Conservation (phyloP, 192 early-diverging fungal genomes). For the Backusella macrospora region DNA sequence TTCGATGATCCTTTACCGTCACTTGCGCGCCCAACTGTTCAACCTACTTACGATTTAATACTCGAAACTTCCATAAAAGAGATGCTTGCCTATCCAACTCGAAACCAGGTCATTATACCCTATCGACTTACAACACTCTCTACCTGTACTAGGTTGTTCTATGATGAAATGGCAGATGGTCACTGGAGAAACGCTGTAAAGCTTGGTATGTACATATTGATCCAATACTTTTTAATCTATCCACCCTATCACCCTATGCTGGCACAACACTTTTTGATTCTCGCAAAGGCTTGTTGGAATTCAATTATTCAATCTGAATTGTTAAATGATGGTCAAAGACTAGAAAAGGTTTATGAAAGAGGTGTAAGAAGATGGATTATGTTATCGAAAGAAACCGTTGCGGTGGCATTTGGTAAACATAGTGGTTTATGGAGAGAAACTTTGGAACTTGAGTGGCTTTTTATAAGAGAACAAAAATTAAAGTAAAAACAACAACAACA, state of each 20-base stretch:
- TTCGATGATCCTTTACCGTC: conserved; percentile 30
- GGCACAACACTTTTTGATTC: conserved; percentile 29
- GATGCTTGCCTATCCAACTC: conserved; percentile 18
- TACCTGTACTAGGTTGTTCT: conserved; percentile 14
- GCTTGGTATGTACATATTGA: conserved; percentile 30
- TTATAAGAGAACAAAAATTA: conserved; percentile 42
- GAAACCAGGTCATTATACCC: conserved; percentile 12
- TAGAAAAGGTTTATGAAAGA: conserved; percentile 33
- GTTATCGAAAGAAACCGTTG: conserved; percentile 29
- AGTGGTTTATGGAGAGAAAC: conserved; percentile 37
- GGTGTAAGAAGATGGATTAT: conserved; percentile 35
- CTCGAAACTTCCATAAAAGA: not conserved
- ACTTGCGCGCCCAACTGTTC: conserved; percentile 9
- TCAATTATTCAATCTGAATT: conserved; percentile 31
- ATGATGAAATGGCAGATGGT: conserved; percentile 30
- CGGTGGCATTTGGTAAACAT: conserved; percentile 25
- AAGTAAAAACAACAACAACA: not conserved
- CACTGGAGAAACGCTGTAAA: conserved; percentile 31
- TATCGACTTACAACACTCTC: conserved; percentile 20
- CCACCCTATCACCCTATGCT: conserved; percentile 40
- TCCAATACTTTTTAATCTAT: conserved; percentile 37
- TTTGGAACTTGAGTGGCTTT: conserved; percentile 37
- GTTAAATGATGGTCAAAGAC: not conserved
- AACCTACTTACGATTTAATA: conserved; percentile 16
- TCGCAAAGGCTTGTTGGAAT: conserved; percentile 37